Evolutionary conservation across 306 rosid species (phyloP).

Genomic region (Delonix regia): DNA sequence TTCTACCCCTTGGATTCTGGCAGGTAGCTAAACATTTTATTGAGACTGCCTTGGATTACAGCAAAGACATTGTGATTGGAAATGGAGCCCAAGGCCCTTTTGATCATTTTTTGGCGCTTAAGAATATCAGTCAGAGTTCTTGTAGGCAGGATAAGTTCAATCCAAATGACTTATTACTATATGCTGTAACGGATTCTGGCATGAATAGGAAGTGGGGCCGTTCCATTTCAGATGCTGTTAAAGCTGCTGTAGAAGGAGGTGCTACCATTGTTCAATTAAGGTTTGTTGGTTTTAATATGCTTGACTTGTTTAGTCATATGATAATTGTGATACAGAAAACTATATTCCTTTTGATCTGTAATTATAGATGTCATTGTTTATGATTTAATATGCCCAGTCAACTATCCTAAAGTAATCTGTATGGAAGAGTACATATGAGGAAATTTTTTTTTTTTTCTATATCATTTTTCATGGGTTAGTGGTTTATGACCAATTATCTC

Average conservation of each 20-base stretch:
- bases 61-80: conserved; percentile 80
- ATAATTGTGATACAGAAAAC: conserved; percentile 6
- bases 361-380: not conserved
- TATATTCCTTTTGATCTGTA: conserved; percentile 8
- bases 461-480: not conserved
- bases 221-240: conserved; percentile 85
- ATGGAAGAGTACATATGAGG: not conserved
- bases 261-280: conserved; percentile 92
- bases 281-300: conserved; percentile 47
- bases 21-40: conserved; percentile 78
- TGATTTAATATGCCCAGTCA: conserved; percentile 5
- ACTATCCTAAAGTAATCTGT: conserved; percentile 17
- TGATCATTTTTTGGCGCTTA: conserved; percentile 73
- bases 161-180: conserved; percentile 68
- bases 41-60: conserved; percentile 69
- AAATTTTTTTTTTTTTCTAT: not conserved
- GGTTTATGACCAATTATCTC: not conserved
- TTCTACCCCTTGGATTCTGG: conserved; percentile 36
- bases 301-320: conserved; percentile 19
- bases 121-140: conserved; percentile 47
- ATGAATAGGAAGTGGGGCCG: conserved; percentile 93
- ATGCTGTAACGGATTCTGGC: conserved; percentile 85
- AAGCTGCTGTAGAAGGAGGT: conserved; percentile 88
- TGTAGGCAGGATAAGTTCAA: conserved; percentile 58
- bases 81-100: conserved; percentile 89